Percentiles rank a stretch among this genome's conserved stretches.
These are phyloP conservation scores for Gossypium thurberi DNA, from an alignment of 345 rosid genomes.

Conservation along the genomic window DNA sequence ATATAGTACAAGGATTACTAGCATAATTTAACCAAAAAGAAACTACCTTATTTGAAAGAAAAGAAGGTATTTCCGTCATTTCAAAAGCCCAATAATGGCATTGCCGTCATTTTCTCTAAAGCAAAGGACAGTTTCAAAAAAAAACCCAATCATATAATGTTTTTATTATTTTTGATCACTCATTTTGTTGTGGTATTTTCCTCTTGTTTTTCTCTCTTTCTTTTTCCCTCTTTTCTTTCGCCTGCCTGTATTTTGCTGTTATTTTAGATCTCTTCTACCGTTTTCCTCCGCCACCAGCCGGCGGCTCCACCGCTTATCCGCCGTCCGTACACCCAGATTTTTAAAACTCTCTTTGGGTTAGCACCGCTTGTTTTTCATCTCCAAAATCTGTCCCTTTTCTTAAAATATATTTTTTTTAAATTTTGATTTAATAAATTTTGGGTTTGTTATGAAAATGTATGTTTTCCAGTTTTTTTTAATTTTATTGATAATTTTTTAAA, in stretches of 20 bases:
- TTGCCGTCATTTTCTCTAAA: neutral
- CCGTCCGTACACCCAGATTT: conserved; percentile 10
- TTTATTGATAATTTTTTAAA: neutral
- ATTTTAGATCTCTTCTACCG: neutral
- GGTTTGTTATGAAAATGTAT: neutral
- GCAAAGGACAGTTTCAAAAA: neutral
- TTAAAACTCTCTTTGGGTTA: neutral
- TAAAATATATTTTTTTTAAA: neutral
- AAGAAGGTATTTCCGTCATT: conserved; percentile 18
- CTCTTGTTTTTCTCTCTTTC: neutral
- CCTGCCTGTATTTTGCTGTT: neutral
- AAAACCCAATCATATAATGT: neutral
- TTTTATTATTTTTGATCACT: neutral
- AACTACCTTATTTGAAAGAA: too few species aligned
- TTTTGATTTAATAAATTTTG: neutral
- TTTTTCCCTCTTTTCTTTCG: neutral
- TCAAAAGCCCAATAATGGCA: conserved; percentile 1
- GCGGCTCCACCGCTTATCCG: neutral
- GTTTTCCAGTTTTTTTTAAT: neutral
- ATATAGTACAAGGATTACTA: too few species aligned
- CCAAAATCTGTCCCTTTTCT: neutral
- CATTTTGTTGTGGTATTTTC: neutral
- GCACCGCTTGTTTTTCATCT: neutral
- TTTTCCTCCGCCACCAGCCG: conserved; percentile 12
- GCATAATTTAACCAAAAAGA: too few species aligned